Conservation (phyloP, 495 filamentous ascomycete genomes). For the Podospora sp. region DNA sequence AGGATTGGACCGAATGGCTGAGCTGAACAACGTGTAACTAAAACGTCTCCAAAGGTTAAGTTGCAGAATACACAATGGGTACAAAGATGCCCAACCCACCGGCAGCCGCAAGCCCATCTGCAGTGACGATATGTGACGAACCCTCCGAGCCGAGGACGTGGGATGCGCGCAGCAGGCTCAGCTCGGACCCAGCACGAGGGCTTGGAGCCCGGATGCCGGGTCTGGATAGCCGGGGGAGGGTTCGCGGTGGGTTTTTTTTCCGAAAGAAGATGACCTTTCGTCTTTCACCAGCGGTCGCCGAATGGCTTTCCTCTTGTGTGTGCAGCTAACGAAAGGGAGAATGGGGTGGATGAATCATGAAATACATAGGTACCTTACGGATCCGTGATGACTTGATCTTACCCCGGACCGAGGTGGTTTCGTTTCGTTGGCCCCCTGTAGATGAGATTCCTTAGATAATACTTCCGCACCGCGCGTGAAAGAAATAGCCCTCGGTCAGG, state of each 20-base stretch:
- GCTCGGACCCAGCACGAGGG: neutral
- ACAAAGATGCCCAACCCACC: neutral
- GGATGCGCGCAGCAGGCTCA: neutral
- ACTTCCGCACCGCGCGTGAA: no score
- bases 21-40: no score
- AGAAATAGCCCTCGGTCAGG: no score
- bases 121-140: slow-evolving; percentile 3
- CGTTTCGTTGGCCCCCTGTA: no score
- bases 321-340: neutral
- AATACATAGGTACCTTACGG: neutral
- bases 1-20: neutral
- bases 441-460: neutral
- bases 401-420: no score
- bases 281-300: neutral
- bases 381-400: neutral
- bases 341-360: neutral
- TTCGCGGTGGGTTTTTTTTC: neutral
- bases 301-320: neutral
- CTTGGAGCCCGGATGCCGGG: neutral
- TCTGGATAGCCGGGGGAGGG: neutral
- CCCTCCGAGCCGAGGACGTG: neutral
- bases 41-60: no score
- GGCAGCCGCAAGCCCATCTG: neutral
- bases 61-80: no score
- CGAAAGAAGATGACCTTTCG: neutral